These are phyloP conservation scores for Wickerhamomyces mucosus DNA, from an alignment of 805 yeast species.

Conservation along the genomic window DNA sequence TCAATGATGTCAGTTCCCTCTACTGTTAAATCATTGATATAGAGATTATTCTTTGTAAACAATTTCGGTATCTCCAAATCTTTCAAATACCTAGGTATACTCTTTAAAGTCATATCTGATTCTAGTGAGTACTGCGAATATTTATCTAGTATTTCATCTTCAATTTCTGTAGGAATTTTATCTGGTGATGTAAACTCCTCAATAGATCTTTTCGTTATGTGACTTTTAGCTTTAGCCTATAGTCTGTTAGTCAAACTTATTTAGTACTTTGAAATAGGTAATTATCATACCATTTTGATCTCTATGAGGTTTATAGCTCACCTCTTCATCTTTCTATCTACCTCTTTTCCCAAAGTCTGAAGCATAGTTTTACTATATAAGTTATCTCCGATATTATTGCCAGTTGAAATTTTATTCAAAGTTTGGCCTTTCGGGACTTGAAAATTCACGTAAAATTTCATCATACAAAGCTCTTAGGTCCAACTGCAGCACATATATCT, in stretches of 20 bases:
- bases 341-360: no score
- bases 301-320: background rate
- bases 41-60: slow-evolving; percentile 20
- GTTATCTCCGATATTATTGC: no score
- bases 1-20: slow-evolving; percentile 37
- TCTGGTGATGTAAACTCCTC: slow-evolving; percentile 22
- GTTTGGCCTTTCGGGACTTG: no score
- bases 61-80: slow-evolving; percentile 23
- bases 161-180: slow-evolving; percentile 32
- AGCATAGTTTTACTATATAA: no score
- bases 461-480: no score
- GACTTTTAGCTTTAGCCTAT: slow-evolving; percentile 9
- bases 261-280: background rate
- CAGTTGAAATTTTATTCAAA: no score
- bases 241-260: background rate
- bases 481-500: no score
- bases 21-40: slow-evolving; percentile 21
- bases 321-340: no score
- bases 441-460: no score
- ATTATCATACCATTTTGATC: background rate
- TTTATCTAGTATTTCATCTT: slow-evolving; percentile 33
- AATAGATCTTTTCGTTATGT: slow-evolving; percentile 13
- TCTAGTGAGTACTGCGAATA: slow-evolving; percentile 32
- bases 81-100: slow-evolving; percentile 22
- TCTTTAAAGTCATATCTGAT: slow-evolving; percentile 27